Conservation (phyloP, 176 grass and related monocot species). For the Aegilops umbellulata region DNA sequence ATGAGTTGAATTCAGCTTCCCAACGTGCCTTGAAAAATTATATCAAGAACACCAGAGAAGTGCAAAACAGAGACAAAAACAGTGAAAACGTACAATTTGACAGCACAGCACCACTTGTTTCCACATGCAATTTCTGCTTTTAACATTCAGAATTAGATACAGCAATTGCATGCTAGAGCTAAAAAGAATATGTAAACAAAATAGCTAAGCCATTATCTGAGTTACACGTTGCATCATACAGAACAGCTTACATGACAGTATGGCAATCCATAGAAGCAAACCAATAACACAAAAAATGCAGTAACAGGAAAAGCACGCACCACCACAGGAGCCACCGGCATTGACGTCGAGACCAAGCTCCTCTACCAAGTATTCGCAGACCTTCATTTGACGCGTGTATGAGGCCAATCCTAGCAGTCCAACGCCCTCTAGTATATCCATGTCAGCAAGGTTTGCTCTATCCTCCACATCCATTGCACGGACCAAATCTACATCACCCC, state of each 20-base stretch:
- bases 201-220: neutral
- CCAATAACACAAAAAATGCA: neutral
- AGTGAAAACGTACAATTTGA: neutral
- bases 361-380: constrained; percentile 32
- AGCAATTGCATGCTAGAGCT: neutral
- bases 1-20: neutral
- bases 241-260: neutral
- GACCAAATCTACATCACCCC: neutral
- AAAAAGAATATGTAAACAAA: neutral
- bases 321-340: neutral
- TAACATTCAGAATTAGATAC: neutral
- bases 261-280: neutral
- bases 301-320: neutral
- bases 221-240: neutral
- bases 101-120: neutral
- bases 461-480: neutral
- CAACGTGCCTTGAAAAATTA: neutral
- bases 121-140: neutral
- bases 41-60: neutral
- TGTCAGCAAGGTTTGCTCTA: neutral
- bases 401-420: constrained; percentile 5
- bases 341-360: constrained; percentile 18
- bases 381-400: neutral
- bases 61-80: neutral
- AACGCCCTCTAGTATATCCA: neutral